phyloP scores from a whole-genome alignment of 2,329 filamentous ascomycete species.

The Calonectria hongkongensis region DNA sequence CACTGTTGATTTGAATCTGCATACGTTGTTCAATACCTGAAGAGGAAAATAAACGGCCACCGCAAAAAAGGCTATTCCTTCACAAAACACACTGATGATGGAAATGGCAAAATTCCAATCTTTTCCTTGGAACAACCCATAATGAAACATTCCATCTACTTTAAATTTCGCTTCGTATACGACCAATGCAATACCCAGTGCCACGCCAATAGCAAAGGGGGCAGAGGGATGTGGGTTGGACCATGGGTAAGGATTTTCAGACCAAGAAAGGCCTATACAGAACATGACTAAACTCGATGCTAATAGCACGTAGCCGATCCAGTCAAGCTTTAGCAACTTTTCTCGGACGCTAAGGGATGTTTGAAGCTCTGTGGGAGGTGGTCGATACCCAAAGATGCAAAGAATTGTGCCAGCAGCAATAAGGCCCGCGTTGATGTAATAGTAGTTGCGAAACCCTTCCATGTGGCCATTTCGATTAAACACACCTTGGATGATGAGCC shows the following conservation, averaged over 20 bases:
- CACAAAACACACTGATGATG: constrained; percentile 58
- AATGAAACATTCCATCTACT: constrained; percentile 64
- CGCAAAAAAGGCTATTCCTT: constrained; percentile 59
- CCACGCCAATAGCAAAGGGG: constrained; percentile 60
- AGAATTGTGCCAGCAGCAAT: constrained; percentile 28
- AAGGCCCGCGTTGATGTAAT: constrained; percentile 37
- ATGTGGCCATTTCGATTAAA: constrained; percentile 20
- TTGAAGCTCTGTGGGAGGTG: constrained; percentile 38
- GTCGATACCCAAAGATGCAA: constrained; percentile 37
- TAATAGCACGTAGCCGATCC: constrained; percentile 62
- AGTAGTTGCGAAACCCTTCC: constrained; percentile 43
- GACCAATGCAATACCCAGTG: constrained; percentile 51
- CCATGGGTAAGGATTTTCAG: constrained; percentile 63
- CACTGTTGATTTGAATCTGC: neutral
- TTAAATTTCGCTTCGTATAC: constrained; percentile 61
- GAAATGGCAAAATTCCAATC: constrained; percentile 62
- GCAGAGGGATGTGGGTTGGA: constrained; percentile 59
- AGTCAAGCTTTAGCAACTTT: constrained; percentile 62
- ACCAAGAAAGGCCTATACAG: constrained; percentile 63
- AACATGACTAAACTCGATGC: constrained; percentile 61
- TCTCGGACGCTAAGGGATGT: constrained; percentile 41
- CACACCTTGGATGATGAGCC: constrained; percentile 38
- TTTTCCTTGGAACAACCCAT: constrained; percentile 58
- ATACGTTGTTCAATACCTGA: constrained; percentile 46
- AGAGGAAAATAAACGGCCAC: constrained; percentile 62